Conservation (phyloP, 495 filamentous ascomycete genomes). For the Aspergillus heteromorphus region DNA sequence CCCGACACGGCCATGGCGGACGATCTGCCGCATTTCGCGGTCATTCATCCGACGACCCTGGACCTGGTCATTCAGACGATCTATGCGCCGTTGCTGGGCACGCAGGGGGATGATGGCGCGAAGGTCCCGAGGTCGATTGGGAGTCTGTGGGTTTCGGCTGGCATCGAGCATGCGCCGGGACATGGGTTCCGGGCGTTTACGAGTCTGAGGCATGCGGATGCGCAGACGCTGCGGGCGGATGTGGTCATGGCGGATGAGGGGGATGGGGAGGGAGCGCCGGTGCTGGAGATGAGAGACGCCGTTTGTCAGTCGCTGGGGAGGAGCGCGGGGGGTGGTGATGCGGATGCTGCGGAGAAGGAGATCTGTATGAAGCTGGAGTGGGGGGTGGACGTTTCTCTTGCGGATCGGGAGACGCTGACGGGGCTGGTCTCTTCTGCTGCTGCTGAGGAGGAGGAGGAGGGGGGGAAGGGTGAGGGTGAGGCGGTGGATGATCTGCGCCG, state of each 20-base stretch:
- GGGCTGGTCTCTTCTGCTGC: not conserved
- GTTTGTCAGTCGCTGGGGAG: not conserved
- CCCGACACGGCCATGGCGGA: not conserved
- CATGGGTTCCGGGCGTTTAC: too few species aligned
- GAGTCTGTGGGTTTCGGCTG: not conserved
- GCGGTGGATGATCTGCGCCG: too few species aligned
- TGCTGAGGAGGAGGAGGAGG: too few species aligned
- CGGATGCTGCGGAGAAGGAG: not conserved
- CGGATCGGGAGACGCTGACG: not conserved
- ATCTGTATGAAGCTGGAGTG: not conserved
- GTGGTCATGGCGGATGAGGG: too few species aligned
- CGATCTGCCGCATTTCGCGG: too few species aligned
- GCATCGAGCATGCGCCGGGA: too few species aligned
- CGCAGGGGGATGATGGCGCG: not conserved
- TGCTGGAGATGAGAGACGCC: not conserved
- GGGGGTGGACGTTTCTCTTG: not conserved
- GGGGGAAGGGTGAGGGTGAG: too few species aligned
- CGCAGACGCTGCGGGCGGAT: too few species aligned
- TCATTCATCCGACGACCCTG: conserved; percentile 1
- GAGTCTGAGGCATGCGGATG: too few species aligned
- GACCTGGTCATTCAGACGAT: not conserved
- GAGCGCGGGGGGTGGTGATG: too few species aligned
- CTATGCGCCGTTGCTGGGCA: not conserved
- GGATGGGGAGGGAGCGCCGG: too few species aligned
- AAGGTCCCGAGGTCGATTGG: not conserved